Percentiles rank a stretch among this genome's conserved stretches.
phyloP scores from a whole-genome alignment of 1,284 basidiomycete genomes.

The Meira nashicola region DNA sequence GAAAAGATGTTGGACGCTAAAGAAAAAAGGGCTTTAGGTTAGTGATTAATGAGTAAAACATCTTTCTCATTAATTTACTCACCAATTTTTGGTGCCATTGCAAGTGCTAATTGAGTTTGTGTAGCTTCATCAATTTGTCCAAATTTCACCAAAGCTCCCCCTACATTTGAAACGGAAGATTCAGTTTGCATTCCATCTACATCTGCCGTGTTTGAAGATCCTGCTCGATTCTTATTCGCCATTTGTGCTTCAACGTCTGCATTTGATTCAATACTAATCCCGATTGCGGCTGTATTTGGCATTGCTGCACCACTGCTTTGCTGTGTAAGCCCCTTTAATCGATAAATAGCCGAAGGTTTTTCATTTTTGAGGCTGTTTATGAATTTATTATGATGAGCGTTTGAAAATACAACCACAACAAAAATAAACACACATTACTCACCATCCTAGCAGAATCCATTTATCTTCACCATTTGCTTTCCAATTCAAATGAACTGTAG shows the following conservation, averaged over 20 bases:
- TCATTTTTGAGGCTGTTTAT: conserved; percentile 31
- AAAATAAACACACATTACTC: conserved; percentile 8
- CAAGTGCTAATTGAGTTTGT: conserved; percentile 11
- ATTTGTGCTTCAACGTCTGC: conserved; percentile 37
- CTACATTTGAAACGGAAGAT: neutral
- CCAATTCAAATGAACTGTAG: conserved; percentile 49
- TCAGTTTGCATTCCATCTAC: conserved; percentile 6
- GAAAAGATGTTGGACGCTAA: conserved; percentile 43
- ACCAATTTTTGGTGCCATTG: conserved; percentile 42
- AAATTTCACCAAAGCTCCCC: conserved; percentile 8
- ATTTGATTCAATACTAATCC: conserved; percentile 46
- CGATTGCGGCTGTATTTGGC: conserved; percentile 30
- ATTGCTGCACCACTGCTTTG: neutral
- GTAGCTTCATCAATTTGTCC: conserved; percentile 4
- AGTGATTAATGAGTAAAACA: neutral
- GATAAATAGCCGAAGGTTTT: conserved; percentile 51
- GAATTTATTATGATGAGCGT: neutral
- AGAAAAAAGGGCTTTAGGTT: neutral
- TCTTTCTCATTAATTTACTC: conserved; percentile 8
- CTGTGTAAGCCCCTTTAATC: conserved; percentile 14
- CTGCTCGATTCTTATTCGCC: conserved; percentile 11
- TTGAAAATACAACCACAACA: neutral
- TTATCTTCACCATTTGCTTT: conserved; percentile 16
- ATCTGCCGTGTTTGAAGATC: neutral
- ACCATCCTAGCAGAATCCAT: conserved; percentile 46